Base-by-base conservation (phyloP, 257 asterid genomes). In the Gentiana dahurica region DNA sequence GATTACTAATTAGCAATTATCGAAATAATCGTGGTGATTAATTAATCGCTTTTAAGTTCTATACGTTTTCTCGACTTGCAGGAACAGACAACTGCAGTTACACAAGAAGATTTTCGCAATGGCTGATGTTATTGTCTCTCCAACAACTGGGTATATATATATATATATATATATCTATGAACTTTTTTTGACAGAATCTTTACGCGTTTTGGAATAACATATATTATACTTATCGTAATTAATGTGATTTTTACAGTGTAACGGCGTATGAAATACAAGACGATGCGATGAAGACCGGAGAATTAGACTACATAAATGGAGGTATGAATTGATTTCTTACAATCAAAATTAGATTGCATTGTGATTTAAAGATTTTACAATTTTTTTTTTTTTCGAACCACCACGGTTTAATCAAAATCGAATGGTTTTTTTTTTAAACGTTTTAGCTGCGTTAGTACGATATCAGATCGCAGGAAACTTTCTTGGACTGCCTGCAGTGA, bases 281-380 rank as follows among this genome's bases (percentile, higher is more conserved):
- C 0, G 95, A 90, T 49, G 74, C 79, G 36, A 4, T 63, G 54
- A 49, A 83, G 60, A 84, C 98, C 0, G 96, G 98, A 54, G 98
- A 90, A 71, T 81, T 87, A 11, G 98, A 90, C 81, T 90, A 90
- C 69, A 69, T 90, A 61, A 87, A 90, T 64, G 98, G 96, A 87
- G 98, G 98, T 90, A 82, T 4, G 24, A 56, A 55, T 15, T 6
- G 2, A 8, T 9, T 2, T n/a, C 9, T 11, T 8, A 36, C 15
- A 13, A 59, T 36, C 46, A 49, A 24, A 24, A 24, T 24, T 24
- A 24, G 24, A 24, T 24, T 24, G 24, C 24, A 24, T 24, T 24
- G 24, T 24, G 24, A 24, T 24, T 24, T 24, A 24, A 24, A 24
- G 24, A 24, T 24, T 24, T 24, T 24, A 24, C 24, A 24, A 0